Evolutionary conservation across 768 basidiomycete species (phyloP).

Genomic region (Termitomyces sp.): DNA sequence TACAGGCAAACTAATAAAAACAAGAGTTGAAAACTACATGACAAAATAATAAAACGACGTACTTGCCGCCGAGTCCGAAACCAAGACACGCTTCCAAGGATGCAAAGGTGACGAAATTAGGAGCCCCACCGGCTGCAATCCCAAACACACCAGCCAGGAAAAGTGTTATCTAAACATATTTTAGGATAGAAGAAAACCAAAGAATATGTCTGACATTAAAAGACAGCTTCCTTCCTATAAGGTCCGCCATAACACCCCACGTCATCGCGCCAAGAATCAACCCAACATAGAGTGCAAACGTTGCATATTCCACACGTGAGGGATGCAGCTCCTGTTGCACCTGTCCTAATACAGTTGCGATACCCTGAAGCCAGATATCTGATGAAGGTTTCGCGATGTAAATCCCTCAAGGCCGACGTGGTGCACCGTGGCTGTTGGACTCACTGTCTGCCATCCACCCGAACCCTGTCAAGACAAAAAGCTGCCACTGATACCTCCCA

Average conservation of each 20-base stretch:
- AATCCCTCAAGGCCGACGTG: background rate
- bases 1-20: slow-evolving; percentile 32
- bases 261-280: slow-evolving; percentile 41
- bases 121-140: slow-evolving; percentile 41
- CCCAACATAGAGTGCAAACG: slow-evolving; percentile 41
- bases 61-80: slow-evolving; percentile 52
- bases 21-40: slow-evolving; percentile 10
- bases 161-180: slow-evolving; percentile 20
- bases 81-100: slow-evolving; percentile 42
- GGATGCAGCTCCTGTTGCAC: slow-evolving; percentile 39
- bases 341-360: slow-evolving; percentile 40
- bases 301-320: slow-evolving; percentile 38
- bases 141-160: slow-evolving; percentile 45
- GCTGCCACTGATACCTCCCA: slow-evolving; percentile 43
- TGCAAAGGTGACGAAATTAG: slow-evolving; percentile 41
- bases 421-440: slow-evolving; percentile 6
- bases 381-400: background rate
- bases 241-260: slow-evolving; percentile 47
- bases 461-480: slow-evolving; percentile 41
- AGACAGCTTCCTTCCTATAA: slow-evolving; percentile 41
- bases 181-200: background rate
- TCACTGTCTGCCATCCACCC: slow-evolving; percentile 48
- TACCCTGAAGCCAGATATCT: slow-evolving; percentile 44
- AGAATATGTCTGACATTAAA: slow-evolving; percentile 28
- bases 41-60: slow-evolving; percentile 17